Evolutionary conservation across 2,329 filamentous ascomycete species (phyloP).

Genomic region (Amylocarpus encephaloides): DNA sequence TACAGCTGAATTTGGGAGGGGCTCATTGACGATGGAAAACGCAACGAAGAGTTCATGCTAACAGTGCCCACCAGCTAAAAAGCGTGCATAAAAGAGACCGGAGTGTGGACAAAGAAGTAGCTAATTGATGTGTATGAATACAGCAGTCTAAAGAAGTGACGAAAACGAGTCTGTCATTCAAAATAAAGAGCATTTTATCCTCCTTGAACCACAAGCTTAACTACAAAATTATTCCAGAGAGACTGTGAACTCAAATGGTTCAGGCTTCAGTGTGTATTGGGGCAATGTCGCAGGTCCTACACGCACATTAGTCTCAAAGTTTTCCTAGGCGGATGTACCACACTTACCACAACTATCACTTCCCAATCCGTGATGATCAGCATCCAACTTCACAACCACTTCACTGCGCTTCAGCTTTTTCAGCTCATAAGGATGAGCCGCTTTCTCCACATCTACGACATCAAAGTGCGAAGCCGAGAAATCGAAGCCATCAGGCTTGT

Average conservation of each 20-base stretch:
- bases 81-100: too few species aligned
- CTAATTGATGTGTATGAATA: too few species aligned
- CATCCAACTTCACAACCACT: slow-evolving; percentile 38
- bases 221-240: slow-evolving; percentile 19
- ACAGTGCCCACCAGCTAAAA: too few species aligned
- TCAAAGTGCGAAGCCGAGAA: slow-evolving; percentile 52
- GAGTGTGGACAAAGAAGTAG: too few species aligned
- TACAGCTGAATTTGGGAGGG: too few species aligned
- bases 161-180: too few species aligned
- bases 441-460: slow-evolving; percentile 47
- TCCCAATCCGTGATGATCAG: slow-evolving; percentile 42
- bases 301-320: background rate
- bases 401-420: slow-evolving; percentile 41
- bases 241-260: slow-evolving; percentile 28
- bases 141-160: too few species aligned
- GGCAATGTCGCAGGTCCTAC: slow-evolving; percentile 48
- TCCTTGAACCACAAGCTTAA: too few species aligned
- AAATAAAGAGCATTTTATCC: too few species aligned
- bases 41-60: too few species aligned
- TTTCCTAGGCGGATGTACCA: background rate
- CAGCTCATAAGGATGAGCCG: slow-evolving; percentile 59
- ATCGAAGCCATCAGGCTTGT: slow-evolving; percentile 23
- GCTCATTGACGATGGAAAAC: too few species aligned
- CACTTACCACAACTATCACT: slow-evolving; percentile 40
- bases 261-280: slow-evolving; percentile 39